Conservation (phyloP, 768 basidiomycete genomes). For the Chalciporus sphaerocephalus region DNA sequence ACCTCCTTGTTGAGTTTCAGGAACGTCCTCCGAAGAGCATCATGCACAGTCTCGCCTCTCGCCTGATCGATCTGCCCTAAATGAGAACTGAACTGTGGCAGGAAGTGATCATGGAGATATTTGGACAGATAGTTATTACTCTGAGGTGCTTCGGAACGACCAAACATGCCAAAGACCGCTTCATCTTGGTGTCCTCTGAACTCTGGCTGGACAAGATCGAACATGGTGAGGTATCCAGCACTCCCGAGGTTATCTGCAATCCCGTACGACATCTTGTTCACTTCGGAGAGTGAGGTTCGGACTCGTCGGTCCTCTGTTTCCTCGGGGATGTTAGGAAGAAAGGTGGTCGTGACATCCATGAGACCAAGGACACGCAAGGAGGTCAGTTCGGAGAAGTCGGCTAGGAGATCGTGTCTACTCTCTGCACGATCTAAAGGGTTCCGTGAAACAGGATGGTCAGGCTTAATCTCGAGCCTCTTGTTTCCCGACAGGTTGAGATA, state of each 20-base stretch:
- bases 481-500: conserved; percentile 98
- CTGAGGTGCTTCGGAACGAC: conserved; percentile 55
- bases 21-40: conserved; percentile 86
- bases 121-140: conserved; percentile 72
- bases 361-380: conserved; percentile 89
- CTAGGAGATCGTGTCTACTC: conserved; percentile 42
- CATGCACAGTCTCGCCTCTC: conserved; percentile 50
- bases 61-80: conserved; percentile 41
- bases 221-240: conserved; percentile 76
- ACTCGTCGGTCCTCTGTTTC: conserved; percentile 88
- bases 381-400: conserved; percentile 83
- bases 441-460: conserved; percentile 43
- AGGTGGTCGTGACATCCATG: conserved; percentile 85
- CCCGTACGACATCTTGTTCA: conserved; percentile 92
- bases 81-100: conserved; percentile 55
- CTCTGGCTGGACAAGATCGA: conserved; percentile 87
- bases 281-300: conserved; percentile 82
- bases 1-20: conserved; percentile 78
- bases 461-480: conserved; percentile 92
- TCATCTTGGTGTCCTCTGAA: conserved; percentile 75
- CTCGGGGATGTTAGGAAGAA: conserved; percentile 64
- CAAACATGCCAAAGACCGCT: conserved; percentile 96
- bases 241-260: conserved; percentile 89
- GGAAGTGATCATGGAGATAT: conserved; percentile 79
- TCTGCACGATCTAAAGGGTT: conserved; percentile 22